Evolutionary conservation across 768 basidiomycete species (phyloP).

Genomic region (Pisolithus orientalis): DNA sequence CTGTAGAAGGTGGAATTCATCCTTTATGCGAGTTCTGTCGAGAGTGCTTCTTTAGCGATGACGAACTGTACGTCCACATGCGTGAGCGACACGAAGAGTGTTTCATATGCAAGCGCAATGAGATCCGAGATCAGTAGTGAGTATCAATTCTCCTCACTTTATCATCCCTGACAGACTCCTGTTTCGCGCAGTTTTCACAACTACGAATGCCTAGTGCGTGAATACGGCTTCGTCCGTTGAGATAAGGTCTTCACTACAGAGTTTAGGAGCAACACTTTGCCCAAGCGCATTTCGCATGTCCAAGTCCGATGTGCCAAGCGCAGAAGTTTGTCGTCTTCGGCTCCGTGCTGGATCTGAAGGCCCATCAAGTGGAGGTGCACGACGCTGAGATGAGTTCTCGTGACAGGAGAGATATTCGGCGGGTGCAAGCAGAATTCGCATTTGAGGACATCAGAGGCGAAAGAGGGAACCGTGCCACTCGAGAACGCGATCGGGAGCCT

Average conservation of each 20-base stretch:
- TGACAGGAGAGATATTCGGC: conserved; percentile 61
- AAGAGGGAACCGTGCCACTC: conserved; percentile 37
- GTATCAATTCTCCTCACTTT: conserved; percentile 25
- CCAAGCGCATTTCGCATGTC: conserved; percentile 72
- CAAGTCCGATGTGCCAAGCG: conserved; percentile 63
- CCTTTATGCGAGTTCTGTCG: conserved; percentile 85
- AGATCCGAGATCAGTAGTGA: conserved; percentile 79
- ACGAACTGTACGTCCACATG: conserved; percentile 92
- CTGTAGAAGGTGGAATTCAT: conserved; percentile 66
- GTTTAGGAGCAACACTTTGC: conserved; percentile 70
- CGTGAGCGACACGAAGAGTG: conserved; percentile 93
- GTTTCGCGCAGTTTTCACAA: conserved; percentile 56
- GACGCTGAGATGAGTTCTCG: conserved; percentile 65
- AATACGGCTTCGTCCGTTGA: neutral
- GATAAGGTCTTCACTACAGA: neutral
- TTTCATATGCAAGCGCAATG: conserved; percentile 85
- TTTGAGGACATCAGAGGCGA: conserved; percentile 54
- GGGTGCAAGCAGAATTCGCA: conserved; percentile 60
- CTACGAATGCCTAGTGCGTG: conserved; percentile 68
- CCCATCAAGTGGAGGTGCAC: conserved; percentile 84
- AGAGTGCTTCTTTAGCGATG: conserved; percentile 90
- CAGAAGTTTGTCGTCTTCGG: conserved; percentile 95
- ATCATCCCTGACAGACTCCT: neutral
- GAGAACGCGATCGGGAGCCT: conserved; percentile 48
- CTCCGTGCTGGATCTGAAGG: conserved; percentile 81